Percentiles rank a stretch among this genome's conserved stretches.
These are phyloP conservation scores for Cyberlindnera nakhonratchasimensis DNA, from an alignment of 805 yeast species.

Conservation along the genomic window DNA sequence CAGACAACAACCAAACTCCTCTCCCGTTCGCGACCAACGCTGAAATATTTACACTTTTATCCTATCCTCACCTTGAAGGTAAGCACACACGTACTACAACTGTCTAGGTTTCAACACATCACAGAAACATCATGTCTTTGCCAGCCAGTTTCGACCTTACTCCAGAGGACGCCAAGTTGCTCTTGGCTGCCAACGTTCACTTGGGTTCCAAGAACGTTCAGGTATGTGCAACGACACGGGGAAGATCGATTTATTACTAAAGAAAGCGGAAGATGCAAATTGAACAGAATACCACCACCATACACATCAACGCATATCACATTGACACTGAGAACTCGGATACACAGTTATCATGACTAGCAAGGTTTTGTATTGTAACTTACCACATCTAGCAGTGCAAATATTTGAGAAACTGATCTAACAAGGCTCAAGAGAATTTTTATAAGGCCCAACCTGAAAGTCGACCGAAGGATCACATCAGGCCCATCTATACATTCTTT, in stretches of 20 bases:
- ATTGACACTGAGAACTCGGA: too few species aligned
- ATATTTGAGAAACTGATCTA: too few species aligned
- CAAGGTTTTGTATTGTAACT: too few species aligned
- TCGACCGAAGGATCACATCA: too few species aligned
- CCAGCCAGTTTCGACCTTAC: conserved; percentile 90
- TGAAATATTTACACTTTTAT: conserved; percentile 23
- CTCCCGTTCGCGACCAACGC: conserved; percentile 17
- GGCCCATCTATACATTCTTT: too few species aligned
- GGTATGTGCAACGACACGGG: conserved; percentile 51
- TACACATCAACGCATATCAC: too few species aligned
- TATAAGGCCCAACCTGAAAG: too few species aligned
- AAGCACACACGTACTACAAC: background rate
- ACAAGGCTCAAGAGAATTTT: too few species aligned
- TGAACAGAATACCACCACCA: background rate
- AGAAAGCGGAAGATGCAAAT: background rate
- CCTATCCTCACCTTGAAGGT: conserved; percentile 5
- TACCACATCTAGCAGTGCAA: too few species aligned
- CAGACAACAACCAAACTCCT: too few species aligned
- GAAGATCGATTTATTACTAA: background rate
- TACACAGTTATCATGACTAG: too few species aligned
- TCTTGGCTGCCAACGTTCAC: conserved; percentile 99
- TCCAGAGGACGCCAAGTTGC: conserved; percentile 97
- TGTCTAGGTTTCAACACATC: conserved; percentile 7
- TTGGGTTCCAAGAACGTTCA: conserved; percentile 99
- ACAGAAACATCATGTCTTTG: conserved; percentile 55